A percentile compares a stretch with the other conserved stretches of the same genome.
Conservation (phyloP, 1,139 yeast genomes). For the Kodamaea anthophila region DNA sequence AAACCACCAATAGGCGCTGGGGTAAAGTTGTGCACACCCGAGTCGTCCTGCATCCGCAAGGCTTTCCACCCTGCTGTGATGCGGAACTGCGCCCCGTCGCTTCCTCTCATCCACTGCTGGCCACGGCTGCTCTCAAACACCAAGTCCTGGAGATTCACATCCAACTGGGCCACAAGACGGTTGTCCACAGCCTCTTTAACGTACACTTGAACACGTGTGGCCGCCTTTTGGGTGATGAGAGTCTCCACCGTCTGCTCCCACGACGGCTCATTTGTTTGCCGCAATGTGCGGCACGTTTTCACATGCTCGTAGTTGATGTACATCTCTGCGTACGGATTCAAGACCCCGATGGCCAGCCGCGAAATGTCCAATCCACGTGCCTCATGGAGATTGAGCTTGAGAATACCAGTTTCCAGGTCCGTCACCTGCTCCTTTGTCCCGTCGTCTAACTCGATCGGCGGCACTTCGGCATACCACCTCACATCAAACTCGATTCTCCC, state of each 20-base stretch:
- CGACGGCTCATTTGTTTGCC: constrained; percentile 63
- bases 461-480: constrained; percentile 56
- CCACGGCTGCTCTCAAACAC: constrained; percentile 49
- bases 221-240: constrained; percentile 53
- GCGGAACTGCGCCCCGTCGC: constrained; percentile 44
- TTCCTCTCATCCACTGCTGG: constrained; percentile 41
- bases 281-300: constrained; percentile 53
- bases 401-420: constrained; percentile 63
- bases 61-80: constrained; percentile 67
- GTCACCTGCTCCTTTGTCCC: constrained; percentile 44
- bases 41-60: constrained; percentile 48
- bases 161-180: constrained; percentile 46
- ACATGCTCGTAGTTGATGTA: constrained; percentile 50
- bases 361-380: constrained; percentile 66
- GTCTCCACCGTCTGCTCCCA: constrained; percentile 63
- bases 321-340: constrained; percentile 68
- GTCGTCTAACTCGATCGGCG: constrained; percentile 41
- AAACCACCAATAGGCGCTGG: constrained; percentile 62
- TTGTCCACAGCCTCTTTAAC: constrained; percentile 52
- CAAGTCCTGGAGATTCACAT: constrained; percentile 49
- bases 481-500: constrained; percentile 59
- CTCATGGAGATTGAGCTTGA: constrained; percentile 64
- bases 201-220: constrained; percentile 46
- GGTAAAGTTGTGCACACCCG: constrained; percentile 36
- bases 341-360: constrained; percentile 58